Evolutionary conservation across 2,329 filamentous ascomycete genomes (phyloP).

Genomic region (Diplodia scrobiculata): DNA sequence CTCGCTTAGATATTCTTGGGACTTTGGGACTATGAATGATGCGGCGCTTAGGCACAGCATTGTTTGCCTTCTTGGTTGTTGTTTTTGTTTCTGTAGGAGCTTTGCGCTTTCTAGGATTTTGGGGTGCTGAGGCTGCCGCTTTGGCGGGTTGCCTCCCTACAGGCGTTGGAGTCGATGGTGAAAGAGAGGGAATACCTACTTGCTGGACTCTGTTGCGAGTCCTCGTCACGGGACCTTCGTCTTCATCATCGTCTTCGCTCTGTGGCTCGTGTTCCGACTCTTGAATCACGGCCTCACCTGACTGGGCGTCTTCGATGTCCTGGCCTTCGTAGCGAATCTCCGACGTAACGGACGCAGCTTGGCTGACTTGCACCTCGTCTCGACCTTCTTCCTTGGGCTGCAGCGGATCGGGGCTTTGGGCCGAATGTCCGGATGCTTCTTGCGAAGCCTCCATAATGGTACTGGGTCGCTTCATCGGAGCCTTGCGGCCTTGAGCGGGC

Average conservation of each 20-base stretch:
- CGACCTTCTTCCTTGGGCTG: slow-evolving; percentile 11
- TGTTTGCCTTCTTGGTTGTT: not conserved
- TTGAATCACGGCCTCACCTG: slow-evolving; percentile 45
- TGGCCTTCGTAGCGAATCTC: slow-evolving; percentile 23
- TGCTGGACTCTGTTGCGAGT: slow-evolving; percentile 45
- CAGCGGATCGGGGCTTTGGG: slow-evolving; percentile 7
- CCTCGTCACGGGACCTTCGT: slow-evolving; percentile 58
- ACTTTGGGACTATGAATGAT: not conserved
- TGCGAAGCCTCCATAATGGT: slow-evolving; percentile 58
- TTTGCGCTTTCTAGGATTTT: not conserved
- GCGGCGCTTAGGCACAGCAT: not conserved
- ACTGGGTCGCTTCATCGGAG: slow-evolving; percentile 52
- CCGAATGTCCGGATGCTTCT: slow-evolving; percentile 39
- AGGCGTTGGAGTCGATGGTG: not conserved
- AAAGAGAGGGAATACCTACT: slow-evolving; percentile 5
- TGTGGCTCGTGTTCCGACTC: slow-evolving; percentile 44
- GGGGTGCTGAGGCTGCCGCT: not conserved
- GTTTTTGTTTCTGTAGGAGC: not conserved
- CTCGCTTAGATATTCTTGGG: not conserved
- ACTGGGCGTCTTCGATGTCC: slow-evolving; percentile 9
- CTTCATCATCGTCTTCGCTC: slow-evolving; percentile 44
- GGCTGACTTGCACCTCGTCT: slow-evolving; percentile 19
- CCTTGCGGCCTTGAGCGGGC: slow-evolving; percentile 51
- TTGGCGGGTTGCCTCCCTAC: not conserved
- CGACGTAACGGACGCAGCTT: slow-evolving; percentile 14